Conservation (phyloP, 2,329 filamentous ascomycete genomes). For the Xylaria sp. region DNA sequence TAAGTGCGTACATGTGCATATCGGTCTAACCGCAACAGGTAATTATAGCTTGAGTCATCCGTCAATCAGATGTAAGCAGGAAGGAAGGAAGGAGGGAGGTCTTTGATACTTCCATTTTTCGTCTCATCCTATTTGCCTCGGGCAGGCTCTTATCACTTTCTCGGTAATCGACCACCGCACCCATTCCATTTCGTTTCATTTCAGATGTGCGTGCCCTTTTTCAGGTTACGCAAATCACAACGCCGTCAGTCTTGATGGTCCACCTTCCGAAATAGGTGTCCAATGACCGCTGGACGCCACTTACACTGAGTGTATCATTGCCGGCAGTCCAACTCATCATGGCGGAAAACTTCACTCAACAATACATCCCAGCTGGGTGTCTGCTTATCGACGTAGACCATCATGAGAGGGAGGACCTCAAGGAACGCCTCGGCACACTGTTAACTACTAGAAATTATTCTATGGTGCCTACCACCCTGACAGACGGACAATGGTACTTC, state of each 20-base stretch:
- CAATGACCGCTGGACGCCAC: background rate
- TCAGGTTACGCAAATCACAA: background rate
- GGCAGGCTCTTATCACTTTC: background rate
- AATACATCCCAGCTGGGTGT: constrained; percentile 58
- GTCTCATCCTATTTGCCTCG: background rate
- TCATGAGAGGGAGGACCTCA: background rate
- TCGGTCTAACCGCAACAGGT: background rate
- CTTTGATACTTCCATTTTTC: background rate
- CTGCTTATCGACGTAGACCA: constrained; percentile 48
- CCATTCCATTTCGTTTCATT: background rate
- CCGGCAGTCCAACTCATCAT: constrained; percentile 28
- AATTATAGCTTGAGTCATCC: background rate
- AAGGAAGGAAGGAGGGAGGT: too few species aligned
- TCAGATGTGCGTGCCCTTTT: background rate
- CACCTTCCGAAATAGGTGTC: background rate
- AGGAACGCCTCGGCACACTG: too few species aligned
- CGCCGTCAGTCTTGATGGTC: background rate
- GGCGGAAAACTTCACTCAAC: constrained; percentile 36
- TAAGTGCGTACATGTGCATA: background rate
- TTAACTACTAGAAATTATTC: background rate
- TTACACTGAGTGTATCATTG: background rate
- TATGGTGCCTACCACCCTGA: constrained; percentile 30
- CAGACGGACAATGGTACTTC: constrained; percentile 46
- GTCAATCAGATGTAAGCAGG: background rate
- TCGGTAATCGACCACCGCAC: too few species aligned